phyloP scores from a whole-genome alignment of 768 basidiomycete genomes.

The Gymnopilus dilepis region DNA sequence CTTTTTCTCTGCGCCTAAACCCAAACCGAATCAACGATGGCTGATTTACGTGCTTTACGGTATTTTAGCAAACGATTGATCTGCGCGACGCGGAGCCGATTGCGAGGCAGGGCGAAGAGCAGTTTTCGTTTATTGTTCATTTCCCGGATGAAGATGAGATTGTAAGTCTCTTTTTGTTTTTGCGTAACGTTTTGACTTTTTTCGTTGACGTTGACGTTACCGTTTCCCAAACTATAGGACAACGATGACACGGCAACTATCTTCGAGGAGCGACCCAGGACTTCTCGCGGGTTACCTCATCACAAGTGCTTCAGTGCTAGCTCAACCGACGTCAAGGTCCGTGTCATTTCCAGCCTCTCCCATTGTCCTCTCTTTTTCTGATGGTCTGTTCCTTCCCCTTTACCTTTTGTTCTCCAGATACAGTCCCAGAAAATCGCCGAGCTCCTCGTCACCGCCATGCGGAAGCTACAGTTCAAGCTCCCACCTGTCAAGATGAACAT shows the following conservation, averaged over 20 bases:
- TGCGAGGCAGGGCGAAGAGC: conserved; percentile 8
- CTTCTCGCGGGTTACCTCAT: conserved; percentile 8
- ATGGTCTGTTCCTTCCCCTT: background rate
- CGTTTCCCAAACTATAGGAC: background rate
- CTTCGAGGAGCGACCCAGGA: background rate
- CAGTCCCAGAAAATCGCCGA: background rate
- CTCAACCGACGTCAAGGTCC: conserved; percentile 2
- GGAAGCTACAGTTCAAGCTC: background rate
- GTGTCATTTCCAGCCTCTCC: background rate
- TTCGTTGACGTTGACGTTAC: background rate
- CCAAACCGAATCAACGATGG: background rate
- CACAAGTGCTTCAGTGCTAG: background rate
- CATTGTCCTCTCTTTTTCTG: background rate
- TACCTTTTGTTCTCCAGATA: background rate
- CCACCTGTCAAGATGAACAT: background rate
- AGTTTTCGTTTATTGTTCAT: conserved; percentile 14
- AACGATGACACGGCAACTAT: conserved; percentile 5
- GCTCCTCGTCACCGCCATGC: background rate
- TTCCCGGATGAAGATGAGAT: conserved; percentile 7
- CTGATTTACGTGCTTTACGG: background rate
- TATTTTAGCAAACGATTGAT: conserved; percentile 14
- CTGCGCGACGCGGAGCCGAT: conserved; percentile 7
- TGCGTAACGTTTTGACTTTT: background rate
- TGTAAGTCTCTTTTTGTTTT: background rate
- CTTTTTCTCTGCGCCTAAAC: background rate